A percentile compares a stretch with the other conserved stretches of the same genome.
Conservation (phyloP, 805 yeast genomes). For the Yarrowia hollandica region DNA sequence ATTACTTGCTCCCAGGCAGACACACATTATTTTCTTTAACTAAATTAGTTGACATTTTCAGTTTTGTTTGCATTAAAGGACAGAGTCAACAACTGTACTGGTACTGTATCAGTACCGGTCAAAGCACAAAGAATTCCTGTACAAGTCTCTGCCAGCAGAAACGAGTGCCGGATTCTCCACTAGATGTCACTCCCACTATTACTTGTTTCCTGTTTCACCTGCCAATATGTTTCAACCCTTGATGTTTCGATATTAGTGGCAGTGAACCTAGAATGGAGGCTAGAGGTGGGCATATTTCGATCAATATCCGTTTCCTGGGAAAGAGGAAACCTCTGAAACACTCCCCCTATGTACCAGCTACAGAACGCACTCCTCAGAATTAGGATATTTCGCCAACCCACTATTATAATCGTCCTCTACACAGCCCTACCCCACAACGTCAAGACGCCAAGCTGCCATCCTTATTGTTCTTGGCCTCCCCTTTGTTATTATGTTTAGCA, state of each 20-base stretch:
- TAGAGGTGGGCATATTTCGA: background rate
- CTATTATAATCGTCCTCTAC: background rate
- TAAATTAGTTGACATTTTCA: too few species aligned
- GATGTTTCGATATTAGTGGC: background rate
- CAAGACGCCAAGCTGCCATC: background rate
- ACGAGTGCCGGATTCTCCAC: too few species aligned
- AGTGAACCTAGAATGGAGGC: background rate
- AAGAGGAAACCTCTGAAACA: too few species aligned
- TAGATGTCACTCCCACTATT: background rate
- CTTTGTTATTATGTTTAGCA: too few species aligned
- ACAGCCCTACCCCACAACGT: slow-evolving; percentile 2
- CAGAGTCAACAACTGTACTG: too few species aligned
- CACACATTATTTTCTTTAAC: too few species aligned
- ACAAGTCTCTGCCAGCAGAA: too few species aligned
- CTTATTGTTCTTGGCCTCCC: background rate
- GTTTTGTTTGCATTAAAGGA: too few species aligned
- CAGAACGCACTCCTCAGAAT: background rate
- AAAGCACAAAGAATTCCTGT: too few species aligned
- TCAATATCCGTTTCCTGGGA: too few species aligned
- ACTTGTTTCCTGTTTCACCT: background rate
- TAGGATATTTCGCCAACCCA: background rate
- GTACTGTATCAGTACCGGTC: too few species aligned
- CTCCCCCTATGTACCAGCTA: background rate
- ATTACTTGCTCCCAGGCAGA: too few species aligned
- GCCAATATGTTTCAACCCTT: slow-evolving; percentile 12